A percentile compares a stretch with the other conserved stretches of the same genome.
These are phyloP conservation scores for Candolleomyces aberdarensis DNA, from an alignment of 768 basidiomycete genomes.

Conservation along the genomic window DNA sequence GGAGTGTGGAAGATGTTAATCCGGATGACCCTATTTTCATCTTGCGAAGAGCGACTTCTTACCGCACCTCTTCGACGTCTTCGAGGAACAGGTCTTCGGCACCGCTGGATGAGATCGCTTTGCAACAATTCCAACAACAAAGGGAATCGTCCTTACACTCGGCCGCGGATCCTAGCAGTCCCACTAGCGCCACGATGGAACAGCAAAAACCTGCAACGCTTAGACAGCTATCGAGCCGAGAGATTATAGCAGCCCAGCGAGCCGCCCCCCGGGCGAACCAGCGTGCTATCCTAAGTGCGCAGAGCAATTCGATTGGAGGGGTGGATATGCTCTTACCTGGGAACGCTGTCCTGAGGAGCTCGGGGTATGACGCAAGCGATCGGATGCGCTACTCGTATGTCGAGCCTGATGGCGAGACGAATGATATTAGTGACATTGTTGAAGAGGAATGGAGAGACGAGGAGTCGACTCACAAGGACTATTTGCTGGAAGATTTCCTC, in stretches of 20 bases:
- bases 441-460: conserved; percentile 81
- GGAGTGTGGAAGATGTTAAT: conserved; percentile 68
- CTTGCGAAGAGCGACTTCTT: conserved; percentile 77
- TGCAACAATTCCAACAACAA: conserved; percentile 57
- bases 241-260: conserved; percentile 92
- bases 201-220: conserved; percentile 12
- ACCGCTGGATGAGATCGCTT: conserved; percentile 80
- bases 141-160: conserved; percentile 53
- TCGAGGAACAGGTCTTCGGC: conserved; percentile 71
- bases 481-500: conserved; percentile 66
- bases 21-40: conserved; percentile 88
- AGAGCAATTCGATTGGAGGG: conserved; percentile 81
- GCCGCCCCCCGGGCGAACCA: conserved; percentile 84
- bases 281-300: conserved; percentile 76
- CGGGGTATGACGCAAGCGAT: conserved; percentile 67
- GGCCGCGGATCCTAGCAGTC: conserved; percentile 27
- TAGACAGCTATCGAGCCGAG: conserved; percentile 50
- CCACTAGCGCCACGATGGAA: conserved; percentile 12
- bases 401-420: conserved; percentile 83
- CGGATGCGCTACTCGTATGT: conserved; percentile 92
- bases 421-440: conserved; percentile 91
- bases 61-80: conserved; percentile 53
- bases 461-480: conserved; percentile 32
- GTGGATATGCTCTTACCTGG: conserved; percentile 87
- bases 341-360: conserved; percentile 81